These are phyloP conservation scores for Stromatinia cepivora DNA, from an alignment of 2,329 filamentous ascomycete species.

Conservation along the genomic window DNA sequence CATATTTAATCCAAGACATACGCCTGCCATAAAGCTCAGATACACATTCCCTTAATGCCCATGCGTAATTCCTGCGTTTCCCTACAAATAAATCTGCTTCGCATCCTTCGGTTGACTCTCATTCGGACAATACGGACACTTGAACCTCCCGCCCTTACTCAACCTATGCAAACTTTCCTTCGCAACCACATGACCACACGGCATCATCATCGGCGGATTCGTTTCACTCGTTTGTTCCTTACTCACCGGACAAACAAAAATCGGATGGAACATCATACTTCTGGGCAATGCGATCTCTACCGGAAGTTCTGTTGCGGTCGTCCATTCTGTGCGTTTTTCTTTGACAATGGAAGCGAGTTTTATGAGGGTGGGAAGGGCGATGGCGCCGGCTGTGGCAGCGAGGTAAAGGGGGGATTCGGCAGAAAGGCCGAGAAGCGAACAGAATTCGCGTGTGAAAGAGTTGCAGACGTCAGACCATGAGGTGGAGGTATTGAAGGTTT, in stretches of 20 bases:
- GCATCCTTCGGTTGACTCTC: constrained; percentile 80
- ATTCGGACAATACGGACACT: constrained; percentile 92
- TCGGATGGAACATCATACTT: constrained; percentile 80
- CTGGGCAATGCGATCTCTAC: constrained; percentile 66
- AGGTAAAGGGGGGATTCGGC: constrained; percentile 92
- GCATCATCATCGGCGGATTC: constrained; percentile 96
- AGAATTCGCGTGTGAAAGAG: constrained; percentile 95
- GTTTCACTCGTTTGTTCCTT: constrained; percentile 93
- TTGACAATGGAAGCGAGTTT: constrained; percentile 88
- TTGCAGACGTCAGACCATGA: constrained; percentile 81
- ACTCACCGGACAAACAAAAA: constrained; percentile 96
- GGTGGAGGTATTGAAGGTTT: constrained; percentile 71
- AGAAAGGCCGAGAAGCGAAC: constrained; percentile 82
- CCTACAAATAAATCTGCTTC: constrained; percentile 39
- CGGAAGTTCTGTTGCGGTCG: constrained; percentile 83
- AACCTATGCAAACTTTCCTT: constrained; percentile 78
- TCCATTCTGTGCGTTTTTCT: constrained; percentile 92
- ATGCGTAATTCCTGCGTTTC: too few species aligned
- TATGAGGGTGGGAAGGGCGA: constrained; percentile 83
- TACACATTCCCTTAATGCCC: not conserved
- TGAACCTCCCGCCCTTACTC: constrained; percentile 78
- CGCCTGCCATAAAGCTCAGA: not conserved
- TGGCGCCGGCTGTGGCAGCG: constrained; percentile 86
- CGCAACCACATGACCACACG: constrained; percentile 92
- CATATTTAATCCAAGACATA: not conserved